A percentile compares a stretch with the other conserved stretches of the same genome.
Evolutionary conservation across 352 stramenopile species (phyloP).

Genomic region (Phytophthora cactorum): DNA sequence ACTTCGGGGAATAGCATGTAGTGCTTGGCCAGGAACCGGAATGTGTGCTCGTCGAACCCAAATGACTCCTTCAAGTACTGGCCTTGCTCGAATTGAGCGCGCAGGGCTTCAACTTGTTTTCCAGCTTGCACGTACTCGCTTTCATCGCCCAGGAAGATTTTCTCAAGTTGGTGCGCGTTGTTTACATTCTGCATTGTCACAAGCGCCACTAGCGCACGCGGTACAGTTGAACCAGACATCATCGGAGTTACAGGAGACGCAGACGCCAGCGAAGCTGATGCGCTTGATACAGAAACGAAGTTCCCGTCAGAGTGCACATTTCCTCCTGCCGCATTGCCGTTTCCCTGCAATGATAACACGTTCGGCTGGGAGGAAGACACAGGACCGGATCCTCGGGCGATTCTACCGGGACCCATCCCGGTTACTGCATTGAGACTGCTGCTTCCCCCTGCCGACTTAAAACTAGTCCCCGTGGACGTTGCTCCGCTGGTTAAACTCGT

Average conservation of each 20-base stretch:
- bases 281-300: constrained; percentile 47
- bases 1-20: constrained; percentile 59
- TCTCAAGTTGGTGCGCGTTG: constrained; percentile 65
- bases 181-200: constrained; percentile 82
- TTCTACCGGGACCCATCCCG: constrained; percentile 19
- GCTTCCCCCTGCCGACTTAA: constrained; percentile 29
- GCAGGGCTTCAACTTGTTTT: constrained; percentile 63
- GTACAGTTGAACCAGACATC: constrained; percentile 35
- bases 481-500: constrained; percentile 21
- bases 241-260: constrained; percentile 51
- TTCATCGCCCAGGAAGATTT: constrained; percentile 74
- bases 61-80: constrained; percentile 82
- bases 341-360: constrained; percentile 25
- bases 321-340: constrained; percentile 9
- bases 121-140: constrained; percentile 59
- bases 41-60: constrained; percentile 87
- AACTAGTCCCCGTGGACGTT: constrained; percentile 15
- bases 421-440: constrained; percentile 36
- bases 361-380: constrained; percentile 32
- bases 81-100: constrained; percentile 69
- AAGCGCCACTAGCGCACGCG: constrained; percentile 69
- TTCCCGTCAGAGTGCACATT: constrained; percentile 24
- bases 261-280: constrained; percentile 36
- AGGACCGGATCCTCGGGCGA: constrained; percentile 22
- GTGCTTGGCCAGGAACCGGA: constrained; percentile 81